These are phyloP conservation scores for Wolfiporia cocos DNA, from an alignment of 1,284 basidiomycete species.

Conservation along the genomic window DNA sequence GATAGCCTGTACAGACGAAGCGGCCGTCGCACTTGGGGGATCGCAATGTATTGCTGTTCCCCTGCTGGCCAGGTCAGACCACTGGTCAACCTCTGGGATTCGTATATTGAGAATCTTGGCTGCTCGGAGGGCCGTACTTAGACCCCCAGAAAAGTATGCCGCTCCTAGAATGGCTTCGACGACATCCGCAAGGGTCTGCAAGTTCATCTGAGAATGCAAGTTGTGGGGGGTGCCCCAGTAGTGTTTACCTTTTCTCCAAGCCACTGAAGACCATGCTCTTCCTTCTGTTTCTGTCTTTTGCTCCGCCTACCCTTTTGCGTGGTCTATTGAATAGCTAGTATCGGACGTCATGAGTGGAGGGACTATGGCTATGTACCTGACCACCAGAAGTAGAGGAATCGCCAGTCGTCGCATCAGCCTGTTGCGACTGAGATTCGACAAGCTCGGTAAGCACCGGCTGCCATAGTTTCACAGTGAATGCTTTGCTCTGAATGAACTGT, in stretches of 20 bases:
- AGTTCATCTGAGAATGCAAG: conserved; percentile 1
- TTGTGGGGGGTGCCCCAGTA: conserved; percentile 2
- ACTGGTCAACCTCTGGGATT: conserved; percentile 51
- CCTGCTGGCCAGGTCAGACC: conserved; percentile 64
- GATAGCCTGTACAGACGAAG: conserved; percentile 44
- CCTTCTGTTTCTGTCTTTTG: conserved; percentile 38
- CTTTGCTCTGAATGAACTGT: conserved; percentile 63
- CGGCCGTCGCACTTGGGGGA: conserved; percentile 15
- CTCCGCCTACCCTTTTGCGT: conserved; percentile 20
- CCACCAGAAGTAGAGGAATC: neutral
- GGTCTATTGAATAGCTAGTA: neutral
- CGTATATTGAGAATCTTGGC: conserved; percentile 60
- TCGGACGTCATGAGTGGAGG: too few relatives aligned
- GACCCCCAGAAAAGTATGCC: conserved; percentile 65
- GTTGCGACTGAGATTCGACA: too few relatives aligned
- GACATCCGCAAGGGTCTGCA: conserved; percentile 74
- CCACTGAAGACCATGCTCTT: conserved; percentile 47
- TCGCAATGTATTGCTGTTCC: conserved; percentile 35
- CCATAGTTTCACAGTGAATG: conserved; percentile 65
- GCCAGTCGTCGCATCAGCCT: neutral
- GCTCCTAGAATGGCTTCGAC: conserved; percentile 79
- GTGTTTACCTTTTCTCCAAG: conserved; percentile 67
- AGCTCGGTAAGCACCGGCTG: conserved; percentile 23
- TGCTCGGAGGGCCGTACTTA: conserved; percentile 54
- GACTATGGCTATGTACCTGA: too few relatives aligned